Conservation (phyloP, 2,329 filamentous ascomycete species). For the Rhinocladiella similis region DNA sequence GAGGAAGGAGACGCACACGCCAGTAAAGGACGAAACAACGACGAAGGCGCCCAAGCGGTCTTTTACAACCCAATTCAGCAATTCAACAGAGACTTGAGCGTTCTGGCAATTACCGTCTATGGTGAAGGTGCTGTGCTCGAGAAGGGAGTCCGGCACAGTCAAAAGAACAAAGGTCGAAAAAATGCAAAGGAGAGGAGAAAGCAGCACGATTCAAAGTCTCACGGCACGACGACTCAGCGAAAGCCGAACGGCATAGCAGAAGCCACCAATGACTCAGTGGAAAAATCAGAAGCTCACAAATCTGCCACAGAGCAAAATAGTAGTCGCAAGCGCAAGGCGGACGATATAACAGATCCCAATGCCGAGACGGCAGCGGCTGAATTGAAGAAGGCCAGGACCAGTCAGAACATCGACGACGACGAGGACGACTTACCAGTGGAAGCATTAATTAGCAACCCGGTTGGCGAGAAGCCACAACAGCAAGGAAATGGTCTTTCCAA, state of each 20-base stretch:
- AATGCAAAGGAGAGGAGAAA: slow-evolving; percentile 41
- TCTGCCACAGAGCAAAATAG: slow-evolving; percentile 14
- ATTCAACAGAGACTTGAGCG: slow-evolving; percentile 94
- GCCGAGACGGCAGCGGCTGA: not conserved
- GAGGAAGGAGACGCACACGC: slow-evolving; percentile 39
- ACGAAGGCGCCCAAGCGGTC: slow-evolving; percentile 70
- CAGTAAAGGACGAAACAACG: slow-evolving; percentile 51
- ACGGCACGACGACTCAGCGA: not conserved
- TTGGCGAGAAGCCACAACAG: slow-evolving; percentile 7
- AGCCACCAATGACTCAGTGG: not conserved
- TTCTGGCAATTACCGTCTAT: slow-evolving; percentile 87
- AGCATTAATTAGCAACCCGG: slow-evolving; percentile 9
- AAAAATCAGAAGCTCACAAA: not conserved
- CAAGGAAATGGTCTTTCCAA: not conserved
- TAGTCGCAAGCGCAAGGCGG: slow-evolving; percentile 32
- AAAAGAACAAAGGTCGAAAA: slow-evolving; percentile 35
- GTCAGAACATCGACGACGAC: slow-evolving; percentile 9
- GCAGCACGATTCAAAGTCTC: slow-evolving; percentile 23
- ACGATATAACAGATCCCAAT: slow-evolving; percentile 23
- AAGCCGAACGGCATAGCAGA: not conserved
- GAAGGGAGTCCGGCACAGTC: slow-evolving; percentile 47
- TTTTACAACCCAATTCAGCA: slow-evolving; percentile 99
- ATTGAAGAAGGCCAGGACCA: slow-evolving; percentile 10
- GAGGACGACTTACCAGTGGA: slow-evolving; percentile 16
- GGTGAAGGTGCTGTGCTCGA: slow-evolving; percentile 65